These are phyloP conservation scores for Aspergillus asperescens DNA, from an alignment of 495 filamentous ascomycete genomes.

Conservation along the genomic window DNA sequence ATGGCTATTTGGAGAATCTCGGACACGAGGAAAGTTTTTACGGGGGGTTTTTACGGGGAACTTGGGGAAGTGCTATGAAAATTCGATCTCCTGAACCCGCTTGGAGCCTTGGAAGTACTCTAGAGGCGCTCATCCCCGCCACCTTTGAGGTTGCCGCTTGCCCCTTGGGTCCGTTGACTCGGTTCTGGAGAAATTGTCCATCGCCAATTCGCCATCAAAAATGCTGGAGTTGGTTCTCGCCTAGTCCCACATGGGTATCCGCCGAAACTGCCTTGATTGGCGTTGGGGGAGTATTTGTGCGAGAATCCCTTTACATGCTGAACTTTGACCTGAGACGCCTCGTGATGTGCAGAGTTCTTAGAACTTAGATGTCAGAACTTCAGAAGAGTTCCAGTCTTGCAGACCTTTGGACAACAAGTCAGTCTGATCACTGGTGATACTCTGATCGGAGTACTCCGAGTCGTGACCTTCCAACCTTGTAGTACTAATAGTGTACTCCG, in stretches of 20 bases:
- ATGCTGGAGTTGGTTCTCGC: not conserved
- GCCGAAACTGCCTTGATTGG: constrained; percentile 13
- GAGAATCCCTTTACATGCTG: not conserved
- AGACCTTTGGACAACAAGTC: too few relatives aligned
- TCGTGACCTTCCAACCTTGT: too few relatives aligned
- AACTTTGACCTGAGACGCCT: constrained; percentile 7
- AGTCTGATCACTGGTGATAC: too few relatives aligned
- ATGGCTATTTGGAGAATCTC: not conserved
- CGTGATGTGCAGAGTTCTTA: constrained; percentile 12
- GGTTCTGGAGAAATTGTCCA: not conserved
- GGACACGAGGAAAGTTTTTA: not conserved
- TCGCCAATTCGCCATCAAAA: not conserved
- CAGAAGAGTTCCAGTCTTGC: too few relatives aligned
- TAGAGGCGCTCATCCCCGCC: too few relatives aligned
- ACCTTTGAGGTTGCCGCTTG: too few relatives aligned
- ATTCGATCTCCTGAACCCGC: not conserved
- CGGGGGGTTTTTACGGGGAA: constrained; percentile 4
- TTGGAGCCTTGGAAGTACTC: too few relatives aligned
- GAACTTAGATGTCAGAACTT: too few relatives aligned
- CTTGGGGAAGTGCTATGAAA: not conserved
- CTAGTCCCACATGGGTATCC: constrained; percentile 21
- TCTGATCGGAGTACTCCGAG: too few relatives aligned
- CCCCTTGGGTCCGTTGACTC: not conserved
- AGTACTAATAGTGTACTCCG: too few relatives aligned
- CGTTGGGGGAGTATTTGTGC: not conserved